Base-by-base conservation (phyloP, 2,329 filamentous ascomycete genomes). In the Pestalotiopsis sp. region DNA sequence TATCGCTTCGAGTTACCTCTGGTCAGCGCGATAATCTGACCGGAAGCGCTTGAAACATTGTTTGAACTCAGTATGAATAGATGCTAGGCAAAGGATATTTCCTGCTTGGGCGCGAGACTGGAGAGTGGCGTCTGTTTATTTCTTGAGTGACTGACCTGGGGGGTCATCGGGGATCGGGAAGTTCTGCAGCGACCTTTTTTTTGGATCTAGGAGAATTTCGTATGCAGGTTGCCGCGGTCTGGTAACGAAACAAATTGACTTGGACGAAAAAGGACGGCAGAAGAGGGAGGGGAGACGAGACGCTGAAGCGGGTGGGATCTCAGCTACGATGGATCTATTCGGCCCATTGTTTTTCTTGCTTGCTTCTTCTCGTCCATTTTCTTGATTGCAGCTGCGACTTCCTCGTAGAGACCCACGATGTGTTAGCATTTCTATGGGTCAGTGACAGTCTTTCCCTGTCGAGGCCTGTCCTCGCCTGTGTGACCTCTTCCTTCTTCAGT, bases 161-260 rank as follows among this genome's bases (percentile, higher is more conserved):
- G 31, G 45, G 45, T 52, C 45, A 52, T 45, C 41, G 23, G 39
- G 61, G 39, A 64, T 64, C 61, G 61, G 61, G 39, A 64, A 27
- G 23, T 64, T 64, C 12, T 62, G 57, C 57, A 59, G 57, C 23
- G 57, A 52, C 41, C 11, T 52, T 20, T 52, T 25, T 27, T 27
- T 41, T 52, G 41, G 25, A 64, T 52, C 45, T 52, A 57, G 27
- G 63, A 57, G 63, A 57, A 38, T 56, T 66, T 66, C 63, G 39
- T 66, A 66, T 66, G 63, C 49, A 66, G 23, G 14, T 36, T 57
- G 63, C 63, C 25, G 45, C 45, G 12, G 14, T 58, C 31, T 36
- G 20, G 36, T 20, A 39, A 36, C 63, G 45, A 66, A 66, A 45
- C 41, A 20, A 57, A 36, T 58, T 58, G 49, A 7, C 49, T 27